Evolutionary conservation across 352 stramenopile species (phyloP), one percentile per base, ranked within the genome.

Genomic region (Phytopythium chamaehyphon): DNA sequence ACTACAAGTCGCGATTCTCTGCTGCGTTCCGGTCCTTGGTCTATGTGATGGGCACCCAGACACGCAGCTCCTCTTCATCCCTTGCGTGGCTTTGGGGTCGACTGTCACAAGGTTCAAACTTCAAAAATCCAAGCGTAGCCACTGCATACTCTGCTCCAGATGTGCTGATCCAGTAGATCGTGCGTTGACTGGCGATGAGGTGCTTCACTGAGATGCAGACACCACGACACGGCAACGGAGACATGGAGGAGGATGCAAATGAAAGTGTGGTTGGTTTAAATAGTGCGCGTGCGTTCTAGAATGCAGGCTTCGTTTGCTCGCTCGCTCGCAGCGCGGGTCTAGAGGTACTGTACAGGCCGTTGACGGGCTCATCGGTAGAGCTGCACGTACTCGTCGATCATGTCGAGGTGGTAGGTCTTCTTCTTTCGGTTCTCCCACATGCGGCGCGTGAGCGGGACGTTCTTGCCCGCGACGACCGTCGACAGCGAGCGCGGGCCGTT

Each of bases 401-500:
- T 71, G 52, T 78, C 65, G 57, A 81, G 67, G 62, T 73, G 64
- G 40, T 68, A 61, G 31, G 49, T 40, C 48, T 66, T 62, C 50
- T 59, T 73, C 66, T 87, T 87, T 45, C 70, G 60, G 40, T 79
- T 85, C 59, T 85, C 68, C 73, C 73, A 87, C 76, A 87, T 88
- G 54, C 75, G 54, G 26, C 71, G 69, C 22, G 73, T 83, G 61
- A 80, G 82, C 15, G 76, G 73, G 56, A 88, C 72, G 38, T 75
- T 80, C 54, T 79, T 73, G 44, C 76, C 76, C 24, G 58, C 66
- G 26, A 88, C 76, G 22, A 79, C 49, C 15, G 75, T 70, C 24
- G 66, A 63, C 26, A 64, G 61, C 31, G 71, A 67, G 35, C 51
- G 51, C 42, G 67, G 62, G 48, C 65, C 65, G 53, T 75, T 74